Evolutionary conservation across 2,329 filamentous ascomycete genomes (phyloP), one percentile per base, ranked within the genome.

Genomic region (Claviceps cyperi): DNA sequence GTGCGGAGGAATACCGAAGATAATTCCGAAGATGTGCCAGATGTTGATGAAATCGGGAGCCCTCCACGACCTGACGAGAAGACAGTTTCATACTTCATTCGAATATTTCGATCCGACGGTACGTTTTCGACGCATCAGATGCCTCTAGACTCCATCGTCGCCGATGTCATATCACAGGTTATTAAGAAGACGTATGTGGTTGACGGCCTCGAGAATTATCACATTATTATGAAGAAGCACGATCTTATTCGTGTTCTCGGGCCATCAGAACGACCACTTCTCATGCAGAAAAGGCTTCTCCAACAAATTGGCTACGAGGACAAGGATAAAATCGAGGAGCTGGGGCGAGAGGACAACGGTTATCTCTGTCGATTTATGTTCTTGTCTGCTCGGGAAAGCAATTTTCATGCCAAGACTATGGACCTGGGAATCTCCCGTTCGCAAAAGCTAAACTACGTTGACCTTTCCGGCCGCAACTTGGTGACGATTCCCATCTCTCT

Each of bases 361-460:
- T 98, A 97, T 59, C 76, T 98, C 13, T 94, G 90, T 62, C 86
- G 92, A 5, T 97, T 98, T 69, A 88, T 92, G 52, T 98, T 98
- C 66, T 73, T 96, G 52, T 90, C 91, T 15, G 84, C 86, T 19
- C 86, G 91, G 60, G 84, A 95, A 64, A 90, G 82, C 63, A 88
- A 90, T 46, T 90, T 78, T 59, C 80, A 83, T 54, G 75, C 83
- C 43, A 68, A 65, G 53, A 69, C 65, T 19, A 84, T 90, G 55
- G 91, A 97, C 59, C 78, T 89, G 47, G 85, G 84, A 24, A 80
- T 94, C 55, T 81, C 78, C 61, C 89, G 88, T 60, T 80, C 85
- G 64, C 84, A 90, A 58, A 96, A 95, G 62, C 89, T 92, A 67
- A 96, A 84, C 64, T 88, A 97, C 64, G 86, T 98, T 58, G 90